These are phyloP conservation scores for Aspergillus nanangensis DNA, from an alignment of 495 filamentous ascomycete genomes.

Conservation along the genomic window DNA sequence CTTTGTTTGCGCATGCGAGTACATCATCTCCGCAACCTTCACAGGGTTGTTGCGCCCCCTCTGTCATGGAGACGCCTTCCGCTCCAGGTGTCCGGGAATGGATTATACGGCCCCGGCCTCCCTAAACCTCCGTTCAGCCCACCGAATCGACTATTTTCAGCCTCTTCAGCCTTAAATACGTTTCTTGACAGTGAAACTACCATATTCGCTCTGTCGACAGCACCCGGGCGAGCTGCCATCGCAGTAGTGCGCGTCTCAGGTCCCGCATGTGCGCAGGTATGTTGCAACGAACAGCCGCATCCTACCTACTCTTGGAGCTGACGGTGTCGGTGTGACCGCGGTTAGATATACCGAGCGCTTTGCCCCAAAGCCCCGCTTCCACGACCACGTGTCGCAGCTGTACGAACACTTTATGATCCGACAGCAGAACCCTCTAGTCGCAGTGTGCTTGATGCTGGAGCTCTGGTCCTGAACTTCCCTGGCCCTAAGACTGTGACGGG, in stretches of 20 bases:
- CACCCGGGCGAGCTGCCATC: conserved; percentile 81
- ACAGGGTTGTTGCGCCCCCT: conserved; percentile 23
- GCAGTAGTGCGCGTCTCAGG: conserved; percentile 89
- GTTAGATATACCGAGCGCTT: conserved; percentile 69
- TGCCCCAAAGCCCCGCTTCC: conserved; percentile 63
- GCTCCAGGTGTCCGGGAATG: conserved; percentile 5
- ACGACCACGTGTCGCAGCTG: conserved; percentile 68
- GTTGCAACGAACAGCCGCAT: conserved; percentile 8
- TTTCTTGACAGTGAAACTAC: conserved; percentile 48
- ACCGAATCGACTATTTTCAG: conserved; percentile 23
- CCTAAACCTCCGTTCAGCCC: conserved; percentile 1
- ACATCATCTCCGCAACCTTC: conserved; percentile 15
- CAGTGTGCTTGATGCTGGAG: conserved; percentile 70
- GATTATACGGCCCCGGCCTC: neutral
- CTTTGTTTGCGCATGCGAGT: conserved; percentile 33
- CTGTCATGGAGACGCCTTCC: conserved; percentile 15
- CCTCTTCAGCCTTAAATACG: conserved; percentile 8
- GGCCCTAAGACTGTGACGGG: conserved; percentile 81
- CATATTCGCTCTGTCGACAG: conserved; percentile 91
- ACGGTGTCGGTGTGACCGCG: no score
- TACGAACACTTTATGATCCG: conserved; percentile 76
- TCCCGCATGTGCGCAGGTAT: conserved; percentile 64
- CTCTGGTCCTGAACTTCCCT: conserved; percentile 86
- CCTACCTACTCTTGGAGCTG: neutral
- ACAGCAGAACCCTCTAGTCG: conserved; percentile 25